phyloP scores from a whole-genome alignment of 2,329 filamentous ascomycete genomes.

The Colletotrichum tanaceti region DNA sequence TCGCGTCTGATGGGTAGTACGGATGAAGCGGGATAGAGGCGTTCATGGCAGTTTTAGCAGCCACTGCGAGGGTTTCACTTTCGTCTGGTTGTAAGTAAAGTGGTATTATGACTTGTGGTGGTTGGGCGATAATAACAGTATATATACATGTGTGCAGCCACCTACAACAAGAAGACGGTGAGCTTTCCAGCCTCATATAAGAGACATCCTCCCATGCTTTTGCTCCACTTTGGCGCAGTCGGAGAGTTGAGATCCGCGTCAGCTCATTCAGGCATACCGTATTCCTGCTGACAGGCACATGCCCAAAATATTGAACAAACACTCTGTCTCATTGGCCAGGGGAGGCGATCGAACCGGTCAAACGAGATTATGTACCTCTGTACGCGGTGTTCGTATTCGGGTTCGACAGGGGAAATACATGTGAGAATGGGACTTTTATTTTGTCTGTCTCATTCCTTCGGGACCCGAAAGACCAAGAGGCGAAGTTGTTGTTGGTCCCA shows the following conservation, averaged over 20 bases:
- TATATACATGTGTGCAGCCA: no score
- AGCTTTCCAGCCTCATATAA: background rate
- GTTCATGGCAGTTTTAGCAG: conserved; percentile 18
- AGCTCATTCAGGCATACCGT: conserved; percentile 16
- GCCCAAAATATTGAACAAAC: background rate
- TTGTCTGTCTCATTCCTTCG: background rate
- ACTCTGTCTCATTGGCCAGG: conserved; percentile 4
- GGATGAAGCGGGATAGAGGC: conserved; percentile 61
- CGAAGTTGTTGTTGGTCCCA: background rate
- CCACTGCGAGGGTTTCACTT: background rate
- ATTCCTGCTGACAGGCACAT: background rate
- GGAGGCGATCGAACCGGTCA: background rate
- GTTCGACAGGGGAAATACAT: background rate
- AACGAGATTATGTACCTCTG: conserved; percentile 27
- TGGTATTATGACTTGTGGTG: background rate
- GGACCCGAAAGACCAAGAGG: background rate
- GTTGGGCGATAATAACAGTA: no score
- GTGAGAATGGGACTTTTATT: conserved; percentile 1
- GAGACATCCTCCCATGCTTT: background rate
- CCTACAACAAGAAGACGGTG: background rate
- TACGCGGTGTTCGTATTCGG: conserved; percentile 34
- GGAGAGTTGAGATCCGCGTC: conserved; percentile 27
- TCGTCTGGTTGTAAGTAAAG: background rate
- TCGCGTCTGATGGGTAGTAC: conserved; percentile 76
- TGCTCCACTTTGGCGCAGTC: conserved; percentile 7